Evolutionary conservation across 305 asterid species (phyloP).

Genomic region (Caryopteris hybrid): DNA sequence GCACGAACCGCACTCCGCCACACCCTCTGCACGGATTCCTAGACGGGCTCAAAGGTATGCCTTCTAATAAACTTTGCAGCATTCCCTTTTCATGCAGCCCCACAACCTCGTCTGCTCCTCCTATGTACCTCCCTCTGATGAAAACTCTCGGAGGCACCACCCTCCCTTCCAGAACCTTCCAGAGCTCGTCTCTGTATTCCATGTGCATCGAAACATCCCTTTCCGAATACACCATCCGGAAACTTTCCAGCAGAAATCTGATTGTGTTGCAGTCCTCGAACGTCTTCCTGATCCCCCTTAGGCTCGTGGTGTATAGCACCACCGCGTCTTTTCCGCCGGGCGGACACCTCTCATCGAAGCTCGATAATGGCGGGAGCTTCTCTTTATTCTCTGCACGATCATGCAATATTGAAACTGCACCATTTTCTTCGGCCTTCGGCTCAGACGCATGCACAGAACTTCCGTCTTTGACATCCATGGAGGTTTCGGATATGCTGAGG

Average conservation of each 20-base stretch:
- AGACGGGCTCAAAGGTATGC: slow-evolving; percentile 40
- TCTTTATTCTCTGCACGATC: slow-evolving; percentile 18
- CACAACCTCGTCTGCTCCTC: slow-evolving; percentile 75
- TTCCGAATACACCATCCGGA: slow-evolving; percentile 44
- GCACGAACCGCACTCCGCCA: slow-evolving; percentile 46
- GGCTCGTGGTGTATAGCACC: slow-evolving; percentile 65
- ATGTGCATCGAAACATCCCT: slow-evolving; percentile 69
- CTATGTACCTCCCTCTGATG: slow-evolving; percentile 51
- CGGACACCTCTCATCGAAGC: slow-evolving; percentile 45
- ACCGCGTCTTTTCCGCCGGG: slow-evolving; percentile 51
- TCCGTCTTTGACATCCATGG: slow-evolving; percentile 10
- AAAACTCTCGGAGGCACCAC: slow-evolving; percentile 80
- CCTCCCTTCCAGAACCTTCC: slow-evolving; percentile 46
- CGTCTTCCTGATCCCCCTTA: slow-evolving; percentile 69
- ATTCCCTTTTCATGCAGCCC: slow-evolving; percentile 63
- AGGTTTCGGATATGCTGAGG: neutral
- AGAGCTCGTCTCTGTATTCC: slow-evolving; percentile 72
- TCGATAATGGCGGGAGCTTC: neutral
- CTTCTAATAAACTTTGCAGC: slow-evolving; percentile 38
- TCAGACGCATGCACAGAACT: no score
- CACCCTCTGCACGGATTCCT: slow-evolving; percentile 46
- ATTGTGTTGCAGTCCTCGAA: slow-evolving; percentile 64
- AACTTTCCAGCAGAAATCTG: slow-evolving; percentile 58
- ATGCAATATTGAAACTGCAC: neutral
- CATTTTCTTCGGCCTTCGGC: neutral